Base-by-base conservation (phyloP, 768 basidiomycete species). In the Podaxis sp. region DNA sequence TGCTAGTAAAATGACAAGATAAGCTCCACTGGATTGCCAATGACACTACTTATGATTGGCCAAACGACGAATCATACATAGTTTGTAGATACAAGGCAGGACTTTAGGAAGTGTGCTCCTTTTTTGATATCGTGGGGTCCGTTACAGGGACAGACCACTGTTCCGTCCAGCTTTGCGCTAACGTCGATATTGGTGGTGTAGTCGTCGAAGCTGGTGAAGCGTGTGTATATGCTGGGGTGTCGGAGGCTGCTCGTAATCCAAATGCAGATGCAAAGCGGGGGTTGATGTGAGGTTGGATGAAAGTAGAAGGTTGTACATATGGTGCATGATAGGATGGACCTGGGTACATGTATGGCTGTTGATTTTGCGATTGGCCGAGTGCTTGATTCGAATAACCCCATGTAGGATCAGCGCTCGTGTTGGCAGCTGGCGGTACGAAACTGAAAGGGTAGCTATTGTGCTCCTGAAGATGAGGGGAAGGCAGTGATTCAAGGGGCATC, bases 271-370 rank as follows among this genome's bases (percentile, higher is more conserved):
- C 89, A 73, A 93, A 93, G 11, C 87, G 82, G 8, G 92, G 92
- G 68, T 93, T 93, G 63, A 93, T 93, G 69, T 93, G 92, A 5
- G 92, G 92, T 66, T 92, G 89, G n/a, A 92, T 78, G 48, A 69
- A 79, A 70, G 55, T 56, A 46, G 54, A 39, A 22, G 54, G 46
- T 24, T 51, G 44, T 7, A 24, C 52, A 24, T 48, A 48, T 48
- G 59, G 19, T 28, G 13, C 22, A 6, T 61, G 52, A 59, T 59
- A 59, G 24, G 58, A 11, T 30, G 44, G 15, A 40, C 36, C 38
- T 9, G 61, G 55, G 30, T 56, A 56, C 61, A 57, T 52, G n/a
- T 63, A 52, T 11, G 55, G 12, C 38, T 63, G 61, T 24, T 56
- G 52, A 36, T 53, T 44, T 54, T 61, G 61, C 13, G 24, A 28